Conservation (phyloP, 1,284 basidiomycete genomes). For the Ustilago xerochloae region DNA sequence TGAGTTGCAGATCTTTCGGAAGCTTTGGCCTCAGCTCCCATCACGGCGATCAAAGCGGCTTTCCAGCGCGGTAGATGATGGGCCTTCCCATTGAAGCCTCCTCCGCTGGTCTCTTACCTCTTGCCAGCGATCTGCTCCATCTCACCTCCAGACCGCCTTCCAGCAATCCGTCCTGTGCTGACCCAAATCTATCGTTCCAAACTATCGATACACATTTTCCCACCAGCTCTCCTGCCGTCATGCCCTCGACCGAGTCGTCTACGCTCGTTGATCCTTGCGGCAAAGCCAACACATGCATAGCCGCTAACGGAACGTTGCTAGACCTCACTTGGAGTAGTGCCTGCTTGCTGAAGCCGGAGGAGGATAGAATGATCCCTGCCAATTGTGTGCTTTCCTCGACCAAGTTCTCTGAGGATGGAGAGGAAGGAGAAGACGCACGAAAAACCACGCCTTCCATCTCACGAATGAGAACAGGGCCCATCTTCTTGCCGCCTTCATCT, state of each 20-base stretch:
- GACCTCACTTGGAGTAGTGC: conserved; percentile 45
- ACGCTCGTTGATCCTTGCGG: neutral
- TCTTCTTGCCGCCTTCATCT: conserved; percentile 78
- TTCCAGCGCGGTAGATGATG: conserved; percentile 26
- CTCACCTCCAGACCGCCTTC: conserved; percentile 33
- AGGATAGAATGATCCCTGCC: conserved; percentile 25
- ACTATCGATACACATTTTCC: conserved; percentile 35
- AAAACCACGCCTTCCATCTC: conserved; percentile 76
- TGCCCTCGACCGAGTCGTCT: neutral
- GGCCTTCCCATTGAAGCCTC: conserved; percentile 15
- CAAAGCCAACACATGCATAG: conserved; percentile 41
- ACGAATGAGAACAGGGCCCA: conserved; percentile 81
- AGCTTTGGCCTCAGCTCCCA: neutral
- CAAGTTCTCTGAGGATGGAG: neutral
- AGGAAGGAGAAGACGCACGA: conserved; percentile 22
- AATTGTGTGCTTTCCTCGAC: neutral
- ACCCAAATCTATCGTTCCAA: conserved; percentile 41
- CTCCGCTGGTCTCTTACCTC: neutral
- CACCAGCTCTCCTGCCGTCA: neutral
- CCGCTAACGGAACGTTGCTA: conserved; percentile 42
- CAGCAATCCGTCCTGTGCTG: conserved; percentile 11
- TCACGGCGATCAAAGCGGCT: neutral
- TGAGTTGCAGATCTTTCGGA: neutral
- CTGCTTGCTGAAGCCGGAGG: conserved; percentile 55
- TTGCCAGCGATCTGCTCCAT: conserved; percentile 20